Base-by-base conservation (phyloP, 139 green algal species). In the Micractinium conductrix region DNA sequence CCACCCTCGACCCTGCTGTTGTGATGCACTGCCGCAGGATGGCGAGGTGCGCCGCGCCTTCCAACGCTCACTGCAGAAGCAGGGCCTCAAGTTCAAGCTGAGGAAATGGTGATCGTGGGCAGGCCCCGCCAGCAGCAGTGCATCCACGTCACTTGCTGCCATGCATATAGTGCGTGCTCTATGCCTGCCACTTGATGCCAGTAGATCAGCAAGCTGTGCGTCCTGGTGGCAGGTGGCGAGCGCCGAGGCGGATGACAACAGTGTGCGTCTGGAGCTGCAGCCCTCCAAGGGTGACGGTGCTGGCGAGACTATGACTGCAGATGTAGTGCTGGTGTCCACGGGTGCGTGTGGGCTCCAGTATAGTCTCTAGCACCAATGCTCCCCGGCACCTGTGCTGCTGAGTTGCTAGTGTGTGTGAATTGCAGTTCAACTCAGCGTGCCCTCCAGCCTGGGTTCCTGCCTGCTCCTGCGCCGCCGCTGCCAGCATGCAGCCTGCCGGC, bases 71-170 rank as follows among this genome's bases (percentile, higher is more conserved):
- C 92, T 99, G 55, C 86, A 95, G 68, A 99, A 99, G 94, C 97
- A 99, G 88, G 97, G 97, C 35, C 91, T 99, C 68, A 98, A 98
- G 87, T 99, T 99, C 92, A 99, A 96, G 93, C 92, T 99, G 67
- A 84, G 85, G 45, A 96, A n/a, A n/a, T n/a, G n/a, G n/a, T n/a
- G n/a, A n/a, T n/a, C n/a, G n/a, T n/a, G n/a, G n/a, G n/a, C n/a
- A n/a, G n/a, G n/a, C n/a, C n/a, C n/a, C n/a, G n/a, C n/a, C n/a
- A n/a, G n/a, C n/a, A n/a, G n/a, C n/a, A n/a, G n/a, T n/a, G n/a
- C n/a, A n/a, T n/a, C n/a, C n/a, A n/a, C n/a, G n/a, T n/a, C n/a
- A n/a, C n/a, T n/a, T n/a, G n/a, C n/a, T n/a, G n/a, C n/a, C n/a
- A n/a, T n/a, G n/a, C n/a, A n/a, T n/a, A n/a, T n/a, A n/a, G n/a